These are phyloP conservation scores for Acer campestre DNA, from an alignment of 345 rosid species.

Conservation along the genomic window DNA sequence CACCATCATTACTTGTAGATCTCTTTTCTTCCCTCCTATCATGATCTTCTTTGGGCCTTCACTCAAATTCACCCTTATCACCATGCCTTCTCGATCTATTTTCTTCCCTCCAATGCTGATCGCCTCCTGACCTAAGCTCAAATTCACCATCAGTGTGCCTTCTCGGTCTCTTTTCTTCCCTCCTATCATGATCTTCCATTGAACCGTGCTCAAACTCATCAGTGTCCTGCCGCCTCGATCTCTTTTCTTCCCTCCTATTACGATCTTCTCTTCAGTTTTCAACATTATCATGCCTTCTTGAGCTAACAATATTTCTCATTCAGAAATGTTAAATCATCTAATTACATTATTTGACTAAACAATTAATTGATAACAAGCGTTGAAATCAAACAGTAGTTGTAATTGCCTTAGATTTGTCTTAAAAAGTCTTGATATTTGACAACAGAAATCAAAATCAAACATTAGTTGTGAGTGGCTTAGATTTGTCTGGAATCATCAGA, in stretches of 20 bases:
- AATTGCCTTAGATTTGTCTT: too few relatives aligned
- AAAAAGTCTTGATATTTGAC: too few relatives aligned
- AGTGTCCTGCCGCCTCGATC: slow-evolving; percentile 20
- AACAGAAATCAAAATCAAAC: neutral
- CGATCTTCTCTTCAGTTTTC: slow-evolving; percentile 33
- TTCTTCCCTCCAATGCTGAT: slow-evolving; percentile 34
- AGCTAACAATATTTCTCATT: neutral
- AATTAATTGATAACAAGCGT: neutral
- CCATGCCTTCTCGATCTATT: slow-evolving; percentile 40
- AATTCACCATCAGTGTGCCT: slow-evolving; percentile 7
- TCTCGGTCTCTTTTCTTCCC: slow-evolving; percentile 46
- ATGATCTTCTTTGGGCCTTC: slow-evolving; percentile 18
- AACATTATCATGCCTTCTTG: slow-evolving; percentile 13
- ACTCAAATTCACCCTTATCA: slow-evolving; percentile 24
- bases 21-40: slow-evolving; percentile 40
- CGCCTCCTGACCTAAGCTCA: slow-evolving; percentile 37
- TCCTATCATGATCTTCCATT: slow-evolving; percentile 14
- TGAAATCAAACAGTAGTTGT: neutral
- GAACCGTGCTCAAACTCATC: slow-evolving; percentile 28
- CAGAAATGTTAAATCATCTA: neutral
- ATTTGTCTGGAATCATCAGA: neutral
- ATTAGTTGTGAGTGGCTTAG: neutral
- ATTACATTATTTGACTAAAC: neutral
- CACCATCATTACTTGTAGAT: slow-evolving; percentile 16
- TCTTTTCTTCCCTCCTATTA: slow-evolving; percentile 39